These are phyloP conservation scores for Tetrahymena borealis DNA, from an alignment of 73 alveolate species.

Conservation along the genomic window DNA sequence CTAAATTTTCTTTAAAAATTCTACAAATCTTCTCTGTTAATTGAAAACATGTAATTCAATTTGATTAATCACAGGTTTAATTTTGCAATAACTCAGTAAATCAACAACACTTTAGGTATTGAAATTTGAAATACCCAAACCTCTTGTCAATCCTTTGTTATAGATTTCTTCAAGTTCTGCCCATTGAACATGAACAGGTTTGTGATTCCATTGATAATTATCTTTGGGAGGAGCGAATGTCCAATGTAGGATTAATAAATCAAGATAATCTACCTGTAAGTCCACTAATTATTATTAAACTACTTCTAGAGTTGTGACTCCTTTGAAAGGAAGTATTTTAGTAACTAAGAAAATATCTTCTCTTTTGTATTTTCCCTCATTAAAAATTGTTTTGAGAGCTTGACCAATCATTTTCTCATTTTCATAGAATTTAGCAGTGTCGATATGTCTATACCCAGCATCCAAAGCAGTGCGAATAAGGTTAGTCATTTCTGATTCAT, in stretches of 20 bases:
- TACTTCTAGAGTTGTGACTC: neutral
- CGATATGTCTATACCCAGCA: conserved; percentile 9
- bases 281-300: neutral
- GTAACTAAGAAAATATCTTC: conserved; percentile 74
- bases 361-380: conserved; percentile 61
- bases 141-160: conserved; percentile 52
- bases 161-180: conserved; percentile 54
- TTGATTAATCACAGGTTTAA: conserved; percentile 66
- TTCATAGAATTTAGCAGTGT: conserved; percentile 63
- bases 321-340: conserved; percentile 12
- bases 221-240: neutral
- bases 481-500: neutral
- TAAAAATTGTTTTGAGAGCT: conserved; percentile 58
- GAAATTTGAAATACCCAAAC: conserved; percentile 68
- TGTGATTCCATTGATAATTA: neutral
- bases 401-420: conserved; percentile 76
- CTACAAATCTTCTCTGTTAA: conserved; percentile 29
- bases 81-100: conserved; percentile 61
- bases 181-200: conserved; percentile 65
- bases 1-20: conserved; percentile 21
- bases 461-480: neutral
- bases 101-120: conserved; percentile 61
- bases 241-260: neutral
- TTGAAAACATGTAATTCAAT: conserved; percentile 65
- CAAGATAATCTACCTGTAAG: neutral